Percentiles rank a stretch among this genome's conserved stretches.
phyloP scores from a whole-genome alignment of 108 stramenopile genomes.

The Discostella pseudostelligera region DNA sequence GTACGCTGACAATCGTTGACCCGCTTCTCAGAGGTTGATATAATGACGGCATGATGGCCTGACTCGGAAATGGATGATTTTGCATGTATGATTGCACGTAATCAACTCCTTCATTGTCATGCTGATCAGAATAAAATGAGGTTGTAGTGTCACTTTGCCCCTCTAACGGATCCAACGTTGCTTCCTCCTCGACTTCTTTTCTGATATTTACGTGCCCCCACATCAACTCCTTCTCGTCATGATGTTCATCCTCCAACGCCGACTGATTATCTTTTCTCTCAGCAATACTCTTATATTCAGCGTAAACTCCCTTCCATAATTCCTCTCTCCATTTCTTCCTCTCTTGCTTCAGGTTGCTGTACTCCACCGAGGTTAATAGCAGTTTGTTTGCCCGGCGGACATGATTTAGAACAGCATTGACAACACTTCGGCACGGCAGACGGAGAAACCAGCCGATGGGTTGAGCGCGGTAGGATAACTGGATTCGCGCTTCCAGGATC shows the following conservation, averaged over 20 bases:
- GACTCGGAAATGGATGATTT: slow-evolving; percentile 24
- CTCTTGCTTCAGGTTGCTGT: background rate
- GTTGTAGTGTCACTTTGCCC: background rate
- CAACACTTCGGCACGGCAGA: slow-evolving; percentile 35
- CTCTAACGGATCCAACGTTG: background rate
- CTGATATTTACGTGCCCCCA: slow-evolving; percentile 12
- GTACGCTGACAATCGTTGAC: slow-evolving; percentile 16
- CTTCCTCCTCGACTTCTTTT: background rate
- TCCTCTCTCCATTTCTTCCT: slow-evolving; percentile 24
- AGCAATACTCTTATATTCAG: slow-evolving; percentile 19
- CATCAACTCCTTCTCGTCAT: slow-evolving; percentile 25
- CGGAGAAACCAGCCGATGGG: slow-evolving; percentile 46
- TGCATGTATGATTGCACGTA: slow-evolving; percentile 21
- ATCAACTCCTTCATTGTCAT: slow-evolving; percentile 8
- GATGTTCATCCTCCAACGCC: slow-evolving; percentile 1
- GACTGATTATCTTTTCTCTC: slow-evolving; percentile 1
- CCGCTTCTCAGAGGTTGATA: slow-evolving; percentile 31
- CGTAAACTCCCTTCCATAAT: slow-evolving; percentile 31
- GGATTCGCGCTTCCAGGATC: slow-evolving; percentile 36
- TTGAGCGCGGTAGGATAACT: slow-evolving; percentile 30
- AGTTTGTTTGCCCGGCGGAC: slow-evolving; percentile 10
- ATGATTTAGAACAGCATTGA: slow-evolving; percentile 41
- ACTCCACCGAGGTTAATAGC: background rate
- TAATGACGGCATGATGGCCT: slow-evolving; percentile 3
- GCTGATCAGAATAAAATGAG: background rate